Percentiles rank a stretch among this genome's conserved stretches.
phyloP scores from a whole-genome alignment of 2,329 filamentous ascomycete species.

The Cordyceps tenuipes region DNA sequence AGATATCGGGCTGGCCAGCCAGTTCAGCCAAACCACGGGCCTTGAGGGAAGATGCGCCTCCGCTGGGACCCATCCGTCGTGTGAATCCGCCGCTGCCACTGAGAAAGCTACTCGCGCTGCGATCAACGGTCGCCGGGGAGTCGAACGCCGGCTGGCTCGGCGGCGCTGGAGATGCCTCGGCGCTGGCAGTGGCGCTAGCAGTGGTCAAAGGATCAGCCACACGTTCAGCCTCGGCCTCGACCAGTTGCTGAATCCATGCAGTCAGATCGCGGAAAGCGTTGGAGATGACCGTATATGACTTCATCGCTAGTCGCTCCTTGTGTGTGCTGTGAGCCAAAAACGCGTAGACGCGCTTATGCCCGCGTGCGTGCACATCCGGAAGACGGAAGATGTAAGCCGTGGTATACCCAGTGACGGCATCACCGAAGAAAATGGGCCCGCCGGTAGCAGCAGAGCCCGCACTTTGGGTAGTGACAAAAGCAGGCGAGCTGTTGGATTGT shows the following conservation, averaged over 20 bases:
- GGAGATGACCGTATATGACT: constrained; percentile 55
- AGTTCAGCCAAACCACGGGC: constrained; percentile 57
- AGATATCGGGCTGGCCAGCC: constrained; percentile 59
- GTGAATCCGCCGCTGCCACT: constrained; percentile 48
- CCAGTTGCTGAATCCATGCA: constrained; percentile 56
- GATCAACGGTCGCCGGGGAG: constrained; percentile 26
- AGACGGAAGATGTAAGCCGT: constrained; percentile 65
- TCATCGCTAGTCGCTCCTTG: constrained; percentile 56
- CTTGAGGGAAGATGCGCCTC: constrained; percentile 46
- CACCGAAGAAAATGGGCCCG: constrained; percentile 61
- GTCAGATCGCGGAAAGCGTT: constrained; percentile 56
- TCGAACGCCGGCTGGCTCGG: constrained; percentile 22
- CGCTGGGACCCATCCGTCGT: constrained; percentile 49
- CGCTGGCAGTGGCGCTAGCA: constrained; percentile 28
- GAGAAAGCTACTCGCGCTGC: constrained; percentile 46
- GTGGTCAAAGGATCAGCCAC: constrained; percentile 35
- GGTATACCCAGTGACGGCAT: constrained; percentile 56
- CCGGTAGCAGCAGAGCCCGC: constrained; percentile 48
- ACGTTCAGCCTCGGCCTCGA: constrained; percentile 54
- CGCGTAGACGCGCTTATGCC: constrained; percentile 61
- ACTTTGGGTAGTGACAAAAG: constrained; percentile 47
- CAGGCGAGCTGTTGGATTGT: constrained; percentile 31
- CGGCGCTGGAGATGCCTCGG: constrained; percentile 15
- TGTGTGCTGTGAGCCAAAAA: constrained; percentile 58
- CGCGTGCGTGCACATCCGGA: constrained; percentile 57